These are phyloP conservation scores for Mycosarcoma mackinlayi DNA, from an alignment of 1,284 basidiomycete species.

Conservation along the genomic window DNA sequence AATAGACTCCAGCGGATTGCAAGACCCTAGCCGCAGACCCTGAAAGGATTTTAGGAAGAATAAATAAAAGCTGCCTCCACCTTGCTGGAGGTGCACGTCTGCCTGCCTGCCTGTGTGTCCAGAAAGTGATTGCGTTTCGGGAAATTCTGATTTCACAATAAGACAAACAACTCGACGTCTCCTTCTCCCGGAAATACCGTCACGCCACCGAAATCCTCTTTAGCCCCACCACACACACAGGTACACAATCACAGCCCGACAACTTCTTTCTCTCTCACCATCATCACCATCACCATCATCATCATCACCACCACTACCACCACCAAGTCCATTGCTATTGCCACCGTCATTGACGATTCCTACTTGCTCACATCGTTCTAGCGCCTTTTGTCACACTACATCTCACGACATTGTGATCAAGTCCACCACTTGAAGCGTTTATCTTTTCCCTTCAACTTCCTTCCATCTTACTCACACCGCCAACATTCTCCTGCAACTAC, in stretches of 20 bases:
- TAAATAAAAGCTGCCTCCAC: slow-evolving; percentile 2
- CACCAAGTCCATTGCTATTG: neutral
- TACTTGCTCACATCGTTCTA: too few relatives aligned
- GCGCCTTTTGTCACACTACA: neutral
- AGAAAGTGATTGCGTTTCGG: neutral
- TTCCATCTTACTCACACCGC: neutral
- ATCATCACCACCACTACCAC: neutral
- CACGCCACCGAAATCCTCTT: slow-evolving; percentile 1
- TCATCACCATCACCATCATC: slow-evolving; percentile 11
- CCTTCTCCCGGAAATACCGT: slow-evolving; percentile 1
- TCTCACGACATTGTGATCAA: slow-evolving; percentile 7
- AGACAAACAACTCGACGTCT: too few relatives aligned
- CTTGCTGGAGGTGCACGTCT: too few relatives aligned
- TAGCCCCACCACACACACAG: neutral
- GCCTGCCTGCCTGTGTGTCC: too few relatives aligned
- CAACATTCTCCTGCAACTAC: slow-evolving; percentile 1
- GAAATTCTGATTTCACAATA: neutral
- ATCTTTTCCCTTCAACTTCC: neutral
- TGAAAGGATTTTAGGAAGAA: too few relatives aligned
- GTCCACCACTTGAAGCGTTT: slow-evolving; percentile 10
- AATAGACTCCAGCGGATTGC: too few relatives aligned
- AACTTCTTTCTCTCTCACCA: slow-evolving; percentile 7
- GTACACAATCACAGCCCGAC: slow-evolving; percentile 6
- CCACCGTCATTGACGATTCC: too few relatives aligned
- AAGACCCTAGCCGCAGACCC: too few relatives aligned